Base-by-base conservation (phyloP, 345 rosid species). In the Euphorbia pulcherrima region DNA sequence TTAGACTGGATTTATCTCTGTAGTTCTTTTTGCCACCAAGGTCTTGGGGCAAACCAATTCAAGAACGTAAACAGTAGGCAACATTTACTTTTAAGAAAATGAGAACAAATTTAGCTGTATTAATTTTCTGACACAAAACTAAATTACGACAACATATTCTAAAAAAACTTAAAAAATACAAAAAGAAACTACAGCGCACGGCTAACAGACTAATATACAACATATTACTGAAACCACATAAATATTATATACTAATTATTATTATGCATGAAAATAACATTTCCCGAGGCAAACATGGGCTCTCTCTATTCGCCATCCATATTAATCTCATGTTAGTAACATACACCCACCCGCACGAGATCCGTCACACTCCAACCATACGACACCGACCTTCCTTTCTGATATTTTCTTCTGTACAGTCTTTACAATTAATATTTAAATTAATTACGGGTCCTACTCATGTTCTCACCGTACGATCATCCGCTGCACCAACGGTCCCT, bases 371-470 rank as follows among this genome's bases (percentile, higher is more conserved):
- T 10, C 33, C 56, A 26, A 12, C 47, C 16, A 44, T 33, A 44
- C 18, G 10, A 0, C 26, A 12, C 10, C n/a, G 40, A 29, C 41
- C 27, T 4, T 9, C 41, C 63, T 11, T 8, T 9, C 52, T 44
- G 20, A 44, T 41, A 41, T 41, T n/a, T 57, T 28, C 11, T 27
- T 67, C 55, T 53, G 70, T 67, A 68, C 64, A 68, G 70, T 54
- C 8, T 41, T 44, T 41, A 44, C 64, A 44, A 27, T 68, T n/a
- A 68, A 46, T 41, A 68, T 60, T 62, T 28, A 37, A 68, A 41
- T 44, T 63, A 29, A 68, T 60, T 68, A 6, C 4, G n/a, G n/a
- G n/a, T n/a, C n/a, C n/a, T n/a, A n/a, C n/a, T n/a, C n/a, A n/a
- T n/a, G n/a, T n/a, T n/a, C n/a, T n/a, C n/a, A n/a, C n/a, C n/a